A percentile compares a stretch with the other conserved stretches of the same genome.
These are phyloP conservation scores for Microbotryum lychnidis-dioicae DNA, from an alignment of 1,284 basidiomycete species.

Conservation along the genomic window DNA sequence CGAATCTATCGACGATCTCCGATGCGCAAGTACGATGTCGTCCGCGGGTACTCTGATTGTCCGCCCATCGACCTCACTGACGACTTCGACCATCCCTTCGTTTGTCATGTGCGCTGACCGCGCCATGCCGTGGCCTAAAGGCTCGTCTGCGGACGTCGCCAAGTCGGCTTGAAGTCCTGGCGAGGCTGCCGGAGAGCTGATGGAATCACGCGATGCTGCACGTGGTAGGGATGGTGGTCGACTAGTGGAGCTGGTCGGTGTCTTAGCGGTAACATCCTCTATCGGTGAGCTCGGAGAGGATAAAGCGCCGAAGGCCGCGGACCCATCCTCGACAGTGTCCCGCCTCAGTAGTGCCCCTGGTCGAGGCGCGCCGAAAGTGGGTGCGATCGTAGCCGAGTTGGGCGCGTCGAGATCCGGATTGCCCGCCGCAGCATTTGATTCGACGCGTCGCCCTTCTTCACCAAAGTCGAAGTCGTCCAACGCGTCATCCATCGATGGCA, in stretches of 20 bases:
- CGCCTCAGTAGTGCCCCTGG: slow-evolving; percentile 1
- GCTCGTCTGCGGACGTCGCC: slow-evolving; percentile 23
- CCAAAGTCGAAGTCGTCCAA: slow-evolving; percentile 24
- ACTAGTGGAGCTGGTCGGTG: neutral
- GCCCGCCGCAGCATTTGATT: neutral
- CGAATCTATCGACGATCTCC: neutral
- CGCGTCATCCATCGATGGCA: slow-evolving; percentile 22
- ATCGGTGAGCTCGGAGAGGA: neutral
- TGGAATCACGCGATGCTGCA: no score
- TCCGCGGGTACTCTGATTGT: slow-evolving; percentile 26
- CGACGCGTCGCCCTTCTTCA: slow-evolving; percentile 8
- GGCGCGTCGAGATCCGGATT: no score
- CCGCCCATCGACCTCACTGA: slow-evolving; percentile 20
- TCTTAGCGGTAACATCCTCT: neutral
- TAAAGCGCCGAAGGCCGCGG: slow-evolving; percentile 18
- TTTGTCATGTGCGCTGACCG: slow-evolving; percentile 26
- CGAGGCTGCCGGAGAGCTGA: neutral
- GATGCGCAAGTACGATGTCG: slow-evolving; percentile 10
- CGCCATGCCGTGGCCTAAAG: slow-evolving; percentile 29
- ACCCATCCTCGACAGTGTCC: slow-evolving; percentile 21
- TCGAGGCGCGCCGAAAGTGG: slow-evolving; percentile 3
- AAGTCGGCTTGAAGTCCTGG: slow-evolving; percentile 5
- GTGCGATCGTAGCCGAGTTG: neutral
- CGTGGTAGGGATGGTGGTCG: neutral
- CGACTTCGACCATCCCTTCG: slow-evolving; percentile 30